Conservation (phyloP, 768 basidiomycete genomes). For the Tephrocybe sp. region DNA sequence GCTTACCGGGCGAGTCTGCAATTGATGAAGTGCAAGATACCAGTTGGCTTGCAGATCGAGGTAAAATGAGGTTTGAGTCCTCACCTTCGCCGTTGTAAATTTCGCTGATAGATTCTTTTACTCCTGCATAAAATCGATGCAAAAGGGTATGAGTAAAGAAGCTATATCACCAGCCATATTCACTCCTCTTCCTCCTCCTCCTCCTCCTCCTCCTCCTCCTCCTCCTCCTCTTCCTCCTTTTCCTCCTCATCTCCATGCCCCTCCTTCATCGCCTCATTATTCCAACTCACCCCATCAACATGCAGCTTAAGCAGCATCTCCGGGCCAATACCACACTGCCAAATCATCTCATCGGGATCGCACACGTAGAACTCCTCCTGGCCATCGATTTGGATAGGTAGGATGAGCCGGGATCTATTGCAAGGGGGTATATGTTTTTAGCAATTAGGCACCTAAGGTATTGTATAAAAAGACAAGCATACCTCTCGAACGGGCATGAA, state of each 20-base stretch:
- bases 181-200: too few species aligned
- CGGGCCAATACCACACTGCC: slow-evolving; percentile 7
- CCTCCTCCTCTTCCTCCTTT: background rate
- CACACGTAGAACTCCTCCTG: slow-evolving; percentile 5
- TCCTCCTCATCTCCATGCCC: background rate
- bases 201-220: too few species aligned
- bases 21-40: too few species aligned
- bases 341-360: slow-evolving; percentile 14
- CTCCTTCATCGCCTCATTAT: background rate
- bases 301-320: slow-evolving; percentile 7
- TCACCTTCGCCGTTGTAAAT: too few species aligned
- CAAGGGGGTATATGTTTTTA: too few species aligned
- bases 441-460: background rate
- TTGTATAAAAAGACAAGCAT: slow-evolving; percentile 5
- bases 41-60: too few species aligned
- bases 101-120: too few species aligned
- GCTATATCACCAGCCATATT: too few species aligned
- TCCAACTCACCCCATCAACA: background rate
- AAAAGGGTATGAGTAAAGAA: too few species aligned
- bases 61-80: too few species aligned
- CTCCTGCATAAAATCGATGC: too few species aligned
- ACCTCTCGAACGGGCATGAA: slow-evolving; percentile 29
- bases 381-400: slow-evolving; percentile 4
- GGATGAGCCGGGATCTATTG: slow-evolving; percentile 13
- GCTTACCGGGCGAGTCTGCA: too few species aligned